Evolutionary conservation across 345 rosid genomes (phyloP), one percentile per base, ranked within the genome.

Genomic region (Citrus cavaleriei): DNA sequence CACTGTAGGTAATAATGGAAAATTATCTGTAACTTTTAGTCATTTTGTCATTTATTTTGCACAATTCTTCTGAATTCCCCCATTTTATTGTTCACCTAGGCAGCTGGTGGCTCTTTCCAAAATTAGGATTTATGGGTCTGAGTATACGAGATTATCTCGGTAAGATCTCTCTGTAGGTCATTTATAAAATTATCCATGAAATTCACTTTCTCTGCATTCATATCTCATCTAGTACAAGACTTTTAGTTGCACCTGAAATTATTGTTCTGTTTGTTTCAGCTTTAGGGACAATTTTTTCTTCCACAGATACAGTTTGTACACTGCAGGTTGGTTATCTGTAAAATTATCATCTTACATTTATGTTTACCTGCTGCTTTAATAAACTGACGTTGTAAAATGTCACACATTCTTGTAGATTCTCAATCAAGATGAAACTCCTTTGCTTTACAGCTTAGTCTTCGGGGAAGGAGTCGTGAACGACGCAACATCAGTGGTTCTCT

Each of bases 381-480:
- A 6, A 54, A 24, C 64, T 18, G 25, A 69, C 58, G 27, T 73
- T 22, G 10, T 32, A n/a, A 71, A 24, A 42, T 60, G n/a, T 66
- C 54, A 3, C 16, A 25, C 49, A 3, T 27, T n/a, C 62, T 67
- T 77, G 37, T 75, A 93, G 98, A 89, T 95, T 83, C 97, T 95
- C 65, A 87, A 89, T 73, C 98, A 95, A 88, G 98, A 95, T 70
- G 97, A 95, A 77, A 95, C 93, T 61, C 97, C 97, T 54, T 81
- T 91, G 58, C 83, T 93, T 22, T 92, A 95, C 80, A 95, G 99
- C 84, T 82, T 93, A 74, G 98, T 95, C 22, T 95, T 95, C 49
- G 98, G 98, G 51, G 98, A 93, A 88, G 98, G 98, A 75, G 98
- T 95, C 3, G 98, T 95, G 82, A 93, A 92, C 79, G 99, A 95